Conservation (phyloP, 1,284 basidiomycete genomes). For the Inonotus obliquus region DNA sequence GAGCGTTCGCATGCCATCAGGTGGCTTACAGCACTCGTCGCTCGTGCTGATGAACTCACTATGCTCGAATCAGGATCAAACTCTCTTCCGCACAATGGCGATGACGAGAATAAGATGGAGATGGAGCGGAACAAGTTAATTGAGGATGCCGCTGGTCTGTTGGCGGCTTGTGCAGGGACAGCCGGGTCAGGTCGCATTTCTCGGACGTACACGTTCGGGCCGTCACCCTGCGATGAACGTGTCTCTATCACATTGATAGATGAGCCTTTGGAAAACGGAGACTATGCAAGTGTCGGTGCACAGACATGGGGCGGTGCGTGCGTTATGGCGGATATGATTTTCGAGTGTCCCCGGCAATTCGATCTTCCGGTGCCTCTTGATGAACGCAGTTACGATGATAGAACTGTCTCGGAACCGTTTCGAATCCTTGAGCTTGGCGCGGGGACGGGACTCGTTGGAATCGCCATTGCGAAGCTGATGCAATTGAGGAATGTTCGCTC, state of each 20-base stretch:
- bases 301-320: constrained; percentile 91
- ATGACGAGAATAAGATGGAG: constrained; percentile 13
- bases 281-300: constrained; percentile 76
- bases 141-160: constrained; percentile 48
- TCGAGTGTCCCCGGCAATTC: constrained; percentile 52
- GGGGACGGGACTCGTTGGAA: constrained; percentile 81
- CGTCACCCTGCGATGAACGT: constrained; percentile 20
- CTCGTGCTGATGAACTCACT: constrained; percentile 20
- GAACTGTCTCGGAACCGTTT: constrained; percentile 24
- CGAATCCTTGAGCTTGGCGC: constrained; percentile 82
- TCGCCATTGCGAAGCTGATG: constrained; percentile 56
- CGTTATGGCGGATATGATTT: constrained; percentile 75
- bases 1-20: constrained; percentile 63
- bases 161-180: constrained; percentile 37
- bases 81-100: constrained; percentile 12
- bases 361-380: constrained; percentile 30
- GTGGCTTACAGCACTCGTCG: constrained; percentile 65
- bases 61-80: background rate
- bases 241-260: constrained; percentile 59
- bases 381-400: too few species aligned
- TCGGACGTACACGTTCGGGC: constrained; percentile 37
- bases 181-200: constrained; percentile 37
- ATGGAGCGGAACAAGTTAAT: constrained; percentile 33
- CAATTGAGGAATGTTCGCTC: constrained; percentile 23
- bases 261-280: constrained; percentile 66